A percentile compares a stretch with the other conserved stretches of the same genome.
phyloP scores from a whole-genome alignment of 495 filamentous ascomycete species.

The Aspergillus saccharolyticus region DNA sequence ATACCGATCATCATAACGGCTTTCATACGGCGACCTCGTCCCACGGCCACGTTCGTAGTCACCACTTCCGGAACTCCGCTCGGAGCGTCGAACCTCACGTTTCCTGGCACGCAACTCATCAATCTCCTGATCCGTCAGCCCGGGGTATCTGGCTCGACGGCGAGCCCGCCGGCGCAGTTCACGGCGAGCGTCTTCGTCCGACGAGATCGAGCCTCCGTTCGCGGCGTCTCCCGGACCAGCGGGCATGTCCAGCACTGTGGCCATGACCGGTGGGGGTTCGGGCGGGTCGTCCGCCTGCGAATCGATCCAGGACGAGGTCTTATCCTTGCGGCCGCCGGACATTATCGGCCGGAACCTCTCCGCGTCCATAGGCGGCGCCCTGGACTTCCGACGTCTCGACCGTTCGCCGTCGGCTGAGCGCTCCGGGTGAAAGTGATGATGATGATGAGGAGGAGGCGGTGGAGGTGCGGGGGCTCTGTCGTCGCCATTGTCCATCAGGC shows the following conservation, averaged over 20 bases:
- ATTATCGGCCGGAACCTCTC: slow-evolving; percentile 19
- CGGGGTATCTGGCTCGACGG: slow-evolving; percentile 35
- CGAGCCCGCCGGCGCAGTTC: slow-evolving; percentile 33
- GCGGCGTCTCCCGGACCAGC: slow-evolving; percentile 29
- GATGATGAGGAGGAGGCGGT: too few species aligned
- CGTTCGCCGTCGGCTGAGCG: slow-evolving; percentile 25
- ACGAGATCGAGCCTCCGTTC: slow-evolving; percentile 36
- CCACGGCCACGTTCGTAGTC: slow-evolving; percentile 42
- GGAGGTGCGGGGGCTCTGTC: slow-evolving; percentile 13
- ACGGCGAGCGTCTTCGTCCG: slow-evolving; percentile 38
- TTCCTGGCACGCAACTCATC: slow-evolving; percentile 32
- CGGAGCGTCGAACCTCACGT: slow-evolving; percentile 27
- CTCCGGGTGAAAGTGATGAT: slow-evolving; percentile 15
- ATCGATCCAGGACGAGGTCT: slow-evolving; percentile 58
- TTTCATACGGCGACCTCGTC: slow-evolving; percentile 14
- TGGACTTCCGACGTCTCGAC: slow-evolving; percentile 30
- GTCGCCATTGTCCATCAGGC: slow-evolving; percentile 8
- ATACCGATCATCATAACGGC: slow-evolving; percentile 27
- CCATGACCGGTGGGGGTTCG: slow-evolving; percentile 52
- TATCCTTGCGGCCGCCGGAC: slow-evolving; percentile 40
- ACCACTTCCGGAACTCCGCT: slow-evolving; percentile 37
- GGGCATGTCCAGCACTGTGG: slow-evolving; percentile 50
- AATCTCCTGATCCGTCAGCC: slow-evolving; percentile 37
- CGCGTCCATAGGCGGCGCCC: slow-evolving; percentile 15
- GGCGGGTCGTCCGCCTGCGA: slow-evolving; percentile 51